Conservation (phyloP, 2,329 filamentous ascomycete genomes). For the Drechslerella stenobrocha region DNA sequence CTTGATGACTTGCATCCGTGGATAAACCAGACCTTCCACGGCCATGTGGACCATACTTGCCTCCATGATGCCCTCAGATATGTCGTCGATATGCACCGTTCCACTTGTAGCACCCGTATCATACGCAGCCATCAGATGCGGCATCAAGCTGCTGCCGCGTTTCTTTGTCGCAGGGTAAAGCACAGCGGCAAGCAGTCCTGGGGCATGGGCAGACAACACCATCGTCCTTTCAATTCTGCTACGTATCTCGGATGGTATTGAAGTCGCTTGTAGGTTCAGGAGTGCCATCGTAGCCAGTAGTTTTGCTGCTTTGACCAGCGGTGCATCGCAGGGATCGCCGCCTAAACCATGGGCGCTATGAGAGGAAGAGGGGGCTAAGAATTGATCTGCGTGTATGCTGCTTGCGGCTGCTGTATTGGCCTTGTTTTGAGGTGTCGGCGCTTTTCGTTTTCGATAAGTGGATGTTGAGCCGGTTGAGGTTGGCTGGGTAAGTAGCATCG, state of each 20-base stretch:
- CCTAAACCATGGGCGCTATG: not conserved
- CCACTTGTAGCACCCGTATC: not conserved
- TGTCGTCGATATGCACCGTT: constrained; percentile 5
- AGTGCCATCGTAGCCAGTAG: constrained; percentile 48
- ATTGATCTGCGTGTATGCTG: constrained; percentile 50
- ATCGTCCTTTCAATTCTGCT: constrained; percentile 52
- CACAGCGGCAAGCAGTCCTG: constrained; percentile 51
- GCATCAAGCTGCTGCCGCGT: constrained; percentile 49
- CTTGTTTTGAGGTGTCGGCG: constrained; percentile 45
- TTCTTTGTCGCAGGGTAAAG: constrained; percentile 47
- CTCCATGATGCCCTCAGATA: not conserved
- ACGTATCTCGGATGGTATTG: constrained; percentile 49
- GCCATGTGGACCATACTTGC: constrained; percentile 19
- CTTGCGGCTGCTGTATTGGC: constrained; percentile 42
- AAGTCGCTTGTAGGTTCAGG: constrained; percentile 38
- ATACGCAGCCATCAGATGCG: constrained; percentile 47
- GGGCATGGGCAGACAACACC: constrained; percentile 49
- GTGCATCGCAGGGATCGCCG: constrained; percentile 5
- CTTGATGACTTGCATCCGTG: constrained; percentile 43
- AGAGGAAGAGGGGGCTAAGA: constrained; percentile 37
- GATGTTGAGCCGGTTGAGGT: constrained; percentile 20
- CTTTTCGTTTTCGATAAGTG: constrained; percentile 39
- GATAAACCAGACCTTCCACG: constrained; percentile 33
- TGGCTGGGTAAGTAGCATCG: constrained; percentile 40
- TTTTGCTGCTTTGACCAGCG: constrained; percentile 37